phyloP scores from a whole-genome alignment of 345 rosid genomes.

The Euphorbia tirucalli region DNA sequence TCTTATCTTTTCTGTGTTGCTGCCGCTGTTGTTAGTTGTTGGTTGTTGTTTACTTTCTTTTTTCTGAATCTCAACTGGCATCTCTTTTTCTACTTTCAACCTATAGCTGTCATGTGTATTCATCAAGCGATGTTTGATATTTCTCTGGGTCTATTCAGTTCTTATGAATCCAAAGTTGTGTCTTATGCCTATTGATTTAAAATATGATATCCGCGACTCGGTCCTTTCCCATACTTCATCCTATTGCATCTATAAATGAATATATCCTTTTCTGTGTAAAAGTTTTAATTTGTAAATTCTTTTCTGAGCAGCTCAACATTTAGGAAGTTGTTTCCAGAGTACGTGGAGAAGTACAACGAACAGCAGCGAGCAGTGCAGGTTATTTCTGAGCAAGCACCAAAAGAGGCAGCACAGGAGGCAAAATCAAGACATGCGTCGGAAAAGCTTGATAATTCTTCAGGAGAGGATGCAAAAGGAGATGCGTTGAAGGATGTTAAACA shows the following conservation, averaged over 20 bases:
- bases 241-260: background rate
- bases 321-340: constrained; percentile 90
- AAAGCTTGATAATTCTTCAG: constrained; percentile 35
- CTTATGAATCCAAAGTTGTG: background rate
- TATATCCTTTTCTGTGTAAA: background rate
- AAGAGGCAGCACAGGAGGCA: constrained; percentile 44
- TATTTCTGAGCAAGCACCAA: constrained; percentile 35
- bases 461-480: constrained; percentile 37
- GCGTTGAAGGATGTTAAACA: constrained; percentile 29
- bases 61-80: background rate
- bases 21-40: background rate
- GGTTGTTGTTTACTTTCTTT: no score
- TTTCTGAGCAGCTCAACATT: constrained; percentile 66
- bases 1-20: background rate
- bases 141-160: no score
- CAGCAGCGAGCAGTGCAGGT: constrained; percentile 55
- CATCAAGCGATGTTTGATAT: no score
- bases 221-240: background rate
- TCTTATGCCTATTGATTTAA: background rate
- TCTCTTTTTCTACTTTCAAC: background rate
- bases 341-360: constrained; percentile 70
- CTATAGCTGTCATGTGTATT: background rate
- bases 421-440: constrained; percentile 27
- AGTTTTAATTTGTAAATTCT: background rate
- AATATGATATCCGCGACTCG: background rate